A percentile compares a stretch with the other conserved stretches of the same genome.
These are phyloP conservation scores for Handroanthus guayacan DNA, from an alignment of 257 asterid genomes.

Conservation along the genomic window DNA sequence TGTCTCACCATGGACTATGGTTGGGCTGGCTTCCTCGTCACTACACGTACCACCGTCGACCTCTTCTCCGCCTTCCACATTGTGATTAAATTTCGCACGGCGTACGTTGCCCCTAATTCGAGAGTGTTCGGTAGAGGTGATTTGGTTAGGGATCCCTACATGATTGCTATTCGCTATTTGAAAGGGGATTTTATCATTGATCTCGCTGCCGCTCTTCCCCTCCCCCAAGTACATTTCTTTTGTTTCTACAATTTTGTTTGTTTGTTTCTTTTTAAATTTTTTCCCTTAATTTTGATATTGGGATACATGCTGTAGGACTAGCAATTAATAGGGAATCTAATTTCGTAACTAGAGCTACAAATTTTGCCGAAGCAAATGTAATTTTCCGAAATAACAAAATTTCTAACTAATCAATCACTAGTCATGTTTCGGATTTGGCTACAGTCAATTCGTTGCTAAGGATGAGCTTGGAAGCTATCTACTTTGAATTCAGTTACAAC, in stretches of 20 bases:
- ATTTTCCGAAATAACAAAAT: no score
- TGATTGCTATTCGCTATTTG: slow-evolving; percentile 68
- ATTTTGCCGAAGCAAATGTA: no score
- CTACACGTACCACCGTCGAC: slow-evolving; percentile 64
- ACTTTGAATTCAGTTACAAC: no score
- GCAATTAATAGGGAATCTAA: no score
- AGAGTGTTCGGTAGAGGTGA: slow-evolving; percentile 91
- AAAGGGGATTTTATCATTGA: slow-evolving; percentile 72
- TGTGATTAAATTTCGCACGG: slow-evolving; percentile 76
- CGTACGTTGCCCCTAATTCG: slow-evolving; percentile 64
- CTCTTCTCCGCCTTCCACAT: slow-evolving; percentile 73
- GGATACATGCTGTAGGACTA: neutral
- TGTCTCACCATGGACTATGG: slow-evolving; percentile 64
- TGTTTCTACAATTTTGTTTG: neutral
- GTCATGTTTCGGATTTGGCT: no score
- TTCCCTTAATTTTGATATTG: neutral
- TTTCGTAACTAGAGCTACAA: no score
- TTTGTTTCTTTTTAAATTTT: neutral
- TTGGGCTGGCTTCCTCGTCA: slow-evolving; percentile 50
- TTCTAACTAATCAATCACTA: no score
- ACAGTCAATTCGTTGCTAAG: no score
- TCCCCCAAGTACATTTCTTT: slow-evolving; percentile 68
- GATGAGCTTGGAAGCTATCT: no score
- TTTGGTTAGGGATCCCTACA: slow-evolving; percentile 60
- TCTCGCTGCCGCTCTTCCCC: slow-evolving; percentile 87